Percentiles rank a stretch among this genome's conserved stretches.
Evolutionary conservation across 129 eudicot genomes (phyloP).

Genomic region (Centrapalus pauciflorus): DNA sequence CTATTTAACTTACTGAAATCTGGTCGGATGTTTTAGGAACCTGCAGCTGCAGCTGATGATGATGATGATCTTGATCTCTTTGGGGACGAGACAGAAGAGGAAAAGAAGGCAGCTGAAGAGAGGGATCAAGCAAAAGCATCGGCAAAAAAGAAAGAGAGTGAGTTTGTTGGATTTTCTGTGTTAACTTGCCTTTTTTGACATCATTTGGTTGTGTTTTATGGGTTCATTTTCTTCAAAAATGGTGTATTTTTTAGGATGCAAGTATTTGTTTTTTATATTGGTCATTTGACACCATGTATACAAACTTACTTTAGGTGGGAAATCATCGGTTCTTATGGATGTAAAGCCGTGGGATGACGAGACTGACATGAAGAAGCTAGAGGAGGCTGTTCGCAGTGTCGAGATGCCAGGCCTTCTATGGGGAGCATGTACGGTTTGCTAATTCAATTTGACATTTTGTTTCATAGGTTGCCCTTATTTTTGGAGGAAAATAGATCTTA

Average conservation of each 20-base stretch:
- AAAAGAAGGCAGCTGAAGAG: slow-evolving; percentile 85
- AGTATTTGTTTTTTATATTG: background rate
- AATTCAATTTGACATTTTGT: background rate
- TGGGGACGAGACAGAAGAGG: slow-evolving; percentile 97
- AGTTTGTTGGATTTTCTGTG: slow-evolving; percentile 22
- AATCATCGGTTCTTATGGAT: slow-evolving; percentile 90
- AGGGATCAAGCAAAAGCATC: slow-evolving; percentile 79
- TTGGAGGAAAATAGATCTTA: too few species aligned
- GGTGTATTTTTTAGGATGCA: background rate
- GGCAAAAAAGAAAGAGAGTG: slow-evolving; percentile 93
- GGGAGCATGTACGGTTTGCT: slow-evolving; percentile 82
- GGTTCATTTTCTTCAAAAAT: background rate
- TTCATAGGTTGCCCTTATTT: too few species aligned
- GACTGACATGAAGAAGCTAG: slow-evolving; percentile 94
- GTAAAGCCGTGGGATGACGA: slow-evolving; percentile 98
- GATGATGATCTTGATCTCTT: slow-evolving; percentile 95
- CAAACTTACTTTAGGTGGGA: slow-evolving; percentile 60
- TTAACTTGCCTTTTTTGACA: background rate
- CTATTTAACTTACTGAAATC: background rate
- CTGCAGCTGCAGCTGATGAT: slow-evolving; percentile 66
- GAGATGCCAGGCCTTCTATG: slow-evolving; percentile 73
- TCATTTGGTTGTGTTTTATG: background rate
- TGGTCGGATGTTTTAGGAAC: slow-evolving; percentile 37
- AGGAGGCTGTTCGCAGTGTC: slow-evolving; percentile 85
- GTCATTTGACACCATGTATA: background rate